Conservation (phyloP, 441 rosid genomes). For the Gossypium schwendimanii region DNA sequence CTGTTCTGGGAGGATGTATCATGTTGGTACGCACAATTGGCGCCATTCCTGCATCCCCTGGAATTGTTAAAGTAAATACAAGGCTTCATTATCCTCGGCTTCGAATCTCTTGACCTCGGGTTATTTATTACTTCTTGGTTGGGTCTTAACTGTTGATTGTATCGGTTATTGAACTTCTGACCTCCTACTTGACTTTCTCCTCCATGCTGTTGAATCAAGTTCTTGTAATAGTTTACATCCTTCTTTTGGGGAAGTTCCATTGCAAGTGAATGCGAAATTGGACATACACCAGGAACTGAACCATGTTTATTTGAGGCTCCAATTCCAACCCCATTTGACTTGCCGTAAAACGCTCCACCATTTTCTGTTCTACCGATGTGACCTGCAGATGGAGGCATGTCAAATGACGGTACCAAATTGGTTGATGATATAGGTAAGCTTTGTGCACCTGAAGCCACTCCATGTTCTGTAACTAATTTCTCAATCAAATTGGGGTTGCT, state of each 20-base stretch:
- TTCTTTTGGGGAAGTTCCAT: constrained; percentile 45
- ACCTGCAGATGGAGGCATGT: constrained; percentile 13
- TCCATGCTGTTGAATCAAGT: constrained; percentile 93
- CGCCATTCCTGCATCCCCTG: constrained; percentile 90
- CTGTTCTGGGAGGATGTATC: constrained; percentile 54
- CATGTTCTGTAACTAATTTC: constrained; percentile 52
- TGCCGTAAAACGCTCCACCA: constrained; percentile 41
- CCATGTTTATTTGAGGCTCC: constrained; percentile 21
- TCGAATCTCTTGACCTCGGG: constrained; percentile 47
- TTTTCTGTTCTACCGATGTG: constrained; percentile 36
- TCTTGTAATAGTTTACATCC: constrained; percentile 77
- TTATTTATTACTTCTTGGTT: constrained; percentile 48
- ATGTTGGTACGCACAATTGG: constrained; percentile 76
- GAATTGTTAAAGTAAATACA: constrained; percentile 82
- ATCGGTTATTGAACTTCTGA: constrained; percentile 38
- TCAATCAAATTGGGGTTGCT: constrained; percentile 73
- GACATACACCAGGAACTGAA: constrained; percentile 28
- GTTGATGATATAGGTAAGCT: constrained; percentile 28
- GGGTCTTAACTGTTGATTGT: constrained; percentile 37
- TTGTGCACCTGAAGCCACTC: constrained; percentile 38
- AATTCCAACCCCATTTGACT: constrained; percentile 34
- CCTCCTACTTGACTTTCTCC: constrained; percentile 73
- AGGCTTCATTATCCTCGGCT: constrained; percentile 77
- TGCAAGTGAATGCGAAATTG: constrained; percentile 32
- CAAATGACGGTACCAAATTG: constrained; percentile 17